phyloP scores from a whole-genome alignment of 139 green algal genomes.

The Chlorella sp. region DNA sequence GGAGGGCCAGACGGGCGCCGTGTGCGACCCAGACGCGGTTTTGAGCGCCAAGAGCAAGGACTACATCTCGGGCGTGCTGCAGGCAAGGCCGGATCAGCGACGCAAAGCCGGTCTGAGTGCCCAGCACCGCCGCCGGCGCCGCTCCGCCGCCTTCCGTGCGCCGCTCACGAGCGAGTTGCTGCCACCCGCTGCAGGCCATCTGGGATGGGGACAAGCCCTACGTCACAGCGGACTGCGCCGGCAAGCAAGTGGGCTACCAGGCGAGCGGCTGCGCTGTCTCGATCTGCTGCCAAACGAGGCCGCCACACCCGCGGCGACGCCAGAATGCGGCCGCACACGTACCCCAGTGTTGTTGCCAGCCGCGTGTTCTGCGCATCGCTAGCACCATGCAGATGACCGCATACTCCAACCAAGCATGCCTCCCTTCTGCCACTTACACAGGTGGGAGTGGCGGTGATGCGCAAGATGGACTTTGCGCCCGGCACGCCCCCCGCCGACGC shows the following conservation, averaged over 20 bases:
- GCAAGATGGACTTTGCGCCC: constrained; percentile 41
- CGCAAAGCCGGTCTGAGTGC: too few relatives aligned
- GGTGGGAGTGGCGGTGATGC: constrained; percentile 72
- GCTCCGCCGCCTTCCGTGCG: too few relatives aligned
- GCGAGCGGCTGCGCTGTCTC: constrained; percentile 9
- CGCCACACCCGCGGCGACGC: too few relatives aligned
- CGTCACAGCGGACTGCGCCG: constrained; percentile 13
- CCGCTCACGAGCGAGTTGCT: too few relatives aligned
- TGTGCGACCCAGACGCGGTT: constrained; percentile 70
- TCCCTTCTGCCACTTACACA: too few relatives aligned
- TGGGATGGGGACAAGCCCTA: constrained; percentile 52
- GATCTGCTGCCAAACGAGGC: too few relatives aligned
- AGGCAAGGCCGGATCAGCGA: constrained; percentile 29
- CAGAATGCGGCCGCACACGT: too few relatives aligned
- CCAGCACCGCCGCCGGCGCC: too few relatives aligned
- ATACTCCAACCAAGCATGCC: too few relatives aligned
- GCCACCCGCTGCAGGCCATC: constrained; percentile 41
- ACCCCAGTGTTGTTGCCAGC: too few relatives aligned
- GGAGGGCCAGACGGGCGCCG: constrained; percentile 22
- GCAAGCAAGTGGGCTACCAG: constrained; percentile 47
- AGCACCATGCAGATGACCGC: too few relatives aligned
- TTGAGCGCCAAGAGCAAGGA: constrained; percentile 36
- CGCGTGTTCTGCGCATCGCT: too few relatives aligned
- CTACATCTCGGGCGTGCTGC: constrained; percentile 54
- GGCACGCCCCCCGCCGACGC: not conserved